These are phyloP conservation scores for Talaromyces sp. DNA, from an alignment of 2,329 filamentous ascomycete genomes.

Conservation along the genomic window DNA sequence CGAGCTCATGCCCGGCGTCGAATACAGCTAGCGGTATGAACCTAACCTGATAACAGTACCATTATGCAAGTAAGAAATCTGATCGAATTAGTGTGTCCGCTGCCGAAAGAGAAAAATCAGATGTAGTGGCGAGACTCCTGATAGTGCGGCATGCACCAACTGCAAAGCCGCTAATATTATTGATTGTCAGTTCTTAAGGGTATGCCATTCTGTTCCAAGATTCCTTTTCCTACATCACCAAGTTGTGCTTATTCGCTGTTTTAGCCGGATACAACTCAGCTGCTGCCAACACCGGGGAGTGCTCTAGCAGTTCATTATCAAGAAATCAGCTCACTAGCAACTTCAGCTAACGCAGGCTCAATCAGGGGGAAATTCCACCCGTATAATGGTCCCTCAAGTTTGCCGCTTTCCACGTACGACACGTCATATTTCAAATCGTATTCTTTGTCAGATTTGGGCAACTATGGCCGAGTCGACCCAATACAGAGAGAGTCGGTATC, in stretches of 20 bases:
- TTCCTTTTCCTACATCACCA: not conserved
- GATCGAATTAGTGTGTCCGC: slow-evolving; percentile 67
- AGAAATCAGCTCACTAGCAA: not conserved
- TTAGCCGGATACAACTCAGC: slow-evolving; percentile 4
- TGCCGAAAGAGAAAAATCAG: slow-evolving; percentile 93
- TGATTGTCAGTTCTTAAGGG: slow-evolving; percentile 20
- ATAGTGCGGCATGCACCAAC: slow-evolving; percentile 74
- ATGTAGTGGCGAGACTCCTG: slow-evolving; percentile 79
- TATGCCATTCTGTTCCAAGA: not conserved
- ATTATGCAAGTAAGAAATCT: slow-evolving; percentile 7
- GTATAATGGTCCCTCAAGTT: not conserved
- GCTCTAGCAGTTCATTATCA: slow-evolving; percentile 2
- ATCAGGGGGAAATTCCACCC: not conserved
- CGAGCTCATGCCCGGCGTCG: slow-evolving; percentile 19
- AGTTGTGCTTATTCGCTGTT: not conserved
- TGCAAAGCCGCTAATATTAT: slow-evolving; percentile 63
- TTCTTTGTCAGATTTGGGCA: slow-evolving; percentile 28
- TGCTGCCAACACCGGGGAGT: slow-evolving; percentile 9
- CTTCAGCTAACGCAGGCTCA: slow-evolving; percentile 1
- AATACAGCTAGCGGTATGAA: slow-evolving; percentile 21
- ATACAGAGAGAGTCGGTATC: slow-evolving; percentile 25
- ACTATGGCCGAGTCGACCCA: slow-evolving; percentile 20
- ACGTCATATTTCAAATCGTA: slow-evolving; percentile 19
- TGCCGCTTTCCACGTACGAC: slow-evolving; percentile 16
- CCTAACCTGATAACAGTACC: too few species aligned